phyloP scores from a whole-genome alignment of 192 early-diverging fungal species.

The Coemansia sp. region DNA sequence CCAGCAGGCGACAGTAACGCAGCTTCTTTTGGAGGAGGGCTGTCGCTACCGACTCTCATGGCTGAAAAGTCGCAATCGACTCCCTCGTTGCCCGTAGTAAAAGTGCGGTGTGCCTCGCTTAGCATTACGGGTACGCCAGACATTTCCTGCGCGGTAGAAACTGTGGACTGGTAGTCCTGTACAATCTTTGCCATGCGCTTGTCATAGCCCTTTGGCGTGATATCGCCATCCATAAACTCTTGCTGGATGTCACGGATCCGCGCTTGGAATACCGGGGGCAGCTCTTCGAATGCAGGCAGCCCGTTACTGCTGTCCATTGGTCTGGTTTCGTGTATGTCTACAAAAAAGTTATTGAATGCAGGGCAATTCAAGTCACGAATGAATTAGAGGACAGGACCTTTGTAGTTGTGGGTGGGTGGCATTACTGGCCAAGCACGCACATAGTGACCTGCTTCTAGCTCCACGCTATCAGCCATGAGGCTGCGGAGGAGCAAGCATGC shows the following conservation, averaged over 20 bases:
- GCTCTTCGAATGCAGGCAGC: constrained; percentile 34
- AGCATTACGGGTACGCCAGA: background rate
- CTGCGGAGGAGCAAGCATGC: background rate
- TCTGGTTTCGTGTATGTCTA: background rate
- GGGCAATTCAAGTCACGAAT: background rate
- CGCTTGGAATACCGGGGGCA: constrained; percentile 39
- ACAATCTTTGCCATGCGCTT: constrained; percentile 62
- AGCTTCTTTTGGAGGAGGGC: background rate
- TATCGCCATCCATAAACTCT: constrained; percentile 64
- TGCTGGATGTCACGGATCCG: constrained; percentile 48
- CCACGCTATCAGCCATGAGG: background rate
- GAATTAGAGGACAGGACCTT: background rate
- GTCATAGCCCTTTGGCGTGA: constrained; percentile 74
- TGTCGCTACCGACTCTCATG: constrained; percentile 1
- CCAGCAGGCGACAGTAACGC: background rate
- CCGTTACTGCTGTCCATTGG: constrained; percentile 15
- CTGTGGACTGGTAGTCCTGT: constrained; percentile 39
- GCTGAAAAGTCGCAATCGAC: constrained; percentile 2
- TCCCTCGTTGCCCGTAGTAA: background rate
- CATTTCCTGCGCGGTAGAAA: background rate
- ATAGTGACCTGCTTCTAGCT: background rate
- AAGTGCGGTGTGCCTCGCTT: background rate
- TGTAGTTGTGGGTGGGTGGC: background rate
- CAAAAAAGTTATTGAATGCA: background rate
- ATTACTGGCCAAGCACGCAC: background rate